Conservation (phyloP, 345 rosid genomes). For the Odontarrhena argentea region DNA sequence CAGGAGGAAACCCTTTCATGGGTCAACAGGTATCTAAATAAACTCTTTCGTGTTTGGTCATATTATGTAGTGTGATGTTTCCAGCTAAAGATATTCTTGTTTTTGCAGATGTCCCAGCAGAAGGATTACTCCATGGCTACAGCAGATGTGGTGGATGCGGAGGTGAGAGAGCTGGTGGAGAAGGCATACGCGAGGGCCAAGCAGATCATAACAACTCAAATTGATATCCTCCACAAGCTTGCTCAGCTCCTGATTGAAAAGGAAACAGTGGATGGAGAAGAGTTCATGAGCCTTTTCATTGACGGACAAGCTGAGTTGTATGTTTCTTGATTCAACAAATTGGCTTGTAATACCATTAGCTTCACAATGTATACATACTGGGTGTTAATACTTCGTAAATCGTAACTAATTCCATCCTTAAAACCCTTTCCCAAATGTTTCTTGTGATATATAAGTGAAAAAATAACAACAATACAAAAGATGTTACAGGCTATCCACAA, state of each 20-base stretch:
- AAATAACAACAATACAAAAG: too few species aligned
- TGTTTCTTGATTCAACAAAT: slow-evolving; percentile 49
- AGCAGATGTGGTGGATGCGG: slow-evolving; percentile 88
- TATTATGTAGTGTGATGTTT: slow-evolving; percentile 6
- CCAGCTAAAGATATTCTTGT: not conserved
- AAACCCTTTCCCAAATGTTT: too few species aligned
- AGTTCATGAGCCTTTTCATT: slow-evolving; percentile 97
- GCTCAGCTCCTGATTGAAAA: slow-evolving; percentile 92
- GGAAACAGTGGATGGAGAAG: slow-evolving; percentile 97
- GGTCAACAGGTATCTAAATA: slow-evolving; percentile 55
- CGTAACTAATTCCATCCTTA: too few species aligned
- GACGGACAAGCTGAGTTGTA: slow-evolving; percentile 93
- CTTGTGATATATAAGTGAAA: too few species aligned
- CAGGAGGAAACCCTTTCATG: slow-evolving; percentile 96
- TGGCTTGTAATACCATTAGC: slow-evolving; percentile 24
- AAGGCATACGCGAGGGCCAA: slow-evolving; percentile 73
- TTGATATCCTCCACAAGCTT: slow-evolving; percentile 81
- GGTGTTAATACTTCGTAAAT: slow-evolving; percentile 6
- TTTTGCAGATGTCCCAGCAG: slow-evolving; percentile 81
- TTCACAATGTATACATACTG: slow-evolving; percentile 18
- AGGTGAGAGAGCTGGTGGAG: slow-evolving; percentile 89
- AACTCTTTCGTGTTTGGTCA: not conserved
- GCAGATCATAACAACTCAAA: slow-evolving; percentile 68
- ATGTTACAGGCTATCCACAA: too few species aligned
- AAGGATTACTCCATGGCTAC: slow-evolving; percentile 99